Conservation (phyloP, 176 grass and related monocot genomes). For the Juncus effusus region DNA sequence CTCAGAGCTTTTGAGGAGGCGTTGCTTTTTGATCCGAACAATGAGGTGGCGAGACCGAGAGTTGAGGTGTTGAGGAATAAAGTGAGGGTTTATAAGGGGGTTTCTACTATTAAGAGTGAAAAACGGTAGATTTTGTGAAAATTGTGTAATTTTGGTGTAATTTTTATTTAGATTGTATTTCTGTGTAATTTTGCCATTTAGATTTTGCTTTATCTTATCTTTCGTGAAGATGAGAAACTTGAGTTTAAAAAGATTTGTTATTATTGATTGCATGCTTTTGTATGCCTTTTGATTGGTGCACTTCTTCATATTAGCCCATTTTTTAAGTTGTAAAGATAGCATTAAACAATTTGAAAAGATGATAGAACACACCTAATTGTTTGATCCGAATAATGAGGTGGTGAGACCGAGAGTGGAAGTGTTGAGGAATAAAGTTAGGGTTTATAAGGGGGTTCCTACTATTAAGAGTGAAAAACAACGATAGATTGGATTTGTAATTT, state of each 20-base stretch:
- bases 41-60: slow-evolving; percentile 69
- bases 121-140: slow-evolving; percentile 32
- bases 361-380: slow-evolving; percentile 53
- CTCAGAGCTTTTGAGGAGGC: slow-evolving; percentile 88
- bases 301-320: too few species aligned
- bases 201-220: too few species aligned
- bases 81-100: slow-evolving; percentile 69
- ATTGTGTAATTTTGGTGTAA: neutral
- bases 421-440: slow-evolving; percentile 48
- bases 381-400: slow-evolving; percentile 92
- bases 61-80: slow-evolving; percentile 63
- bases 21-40: slow-evolving; percentile 88
- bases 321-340: too few species aligned
- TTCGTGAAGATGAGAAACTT: too few species aligned
- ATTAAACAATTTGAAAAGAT: too few species aligned
- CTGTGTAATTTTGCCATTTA: neutral
- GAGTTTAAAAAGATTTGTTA: too few species aligned
- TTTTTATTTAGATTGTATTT: neutral
- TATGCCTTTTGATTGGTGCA: too few species aligned
- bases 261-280: too few species aligned
- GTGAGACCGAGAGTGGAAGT: slow-evolving; percentile 65
- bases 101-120: slow-evolving; percentile 57
- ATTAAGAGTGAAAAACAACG: too few species aligned
- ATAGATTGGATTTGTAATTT: too few species aligned
- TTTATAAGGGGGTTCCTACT: slow-evolving; percentile 63